A percentile compares a stretch with the other conserved stretches of the same genome.
Evolutionary conservation across 306 rosid species (phyloP).

Genomic region (Dalbergia oliveri): DNA sequence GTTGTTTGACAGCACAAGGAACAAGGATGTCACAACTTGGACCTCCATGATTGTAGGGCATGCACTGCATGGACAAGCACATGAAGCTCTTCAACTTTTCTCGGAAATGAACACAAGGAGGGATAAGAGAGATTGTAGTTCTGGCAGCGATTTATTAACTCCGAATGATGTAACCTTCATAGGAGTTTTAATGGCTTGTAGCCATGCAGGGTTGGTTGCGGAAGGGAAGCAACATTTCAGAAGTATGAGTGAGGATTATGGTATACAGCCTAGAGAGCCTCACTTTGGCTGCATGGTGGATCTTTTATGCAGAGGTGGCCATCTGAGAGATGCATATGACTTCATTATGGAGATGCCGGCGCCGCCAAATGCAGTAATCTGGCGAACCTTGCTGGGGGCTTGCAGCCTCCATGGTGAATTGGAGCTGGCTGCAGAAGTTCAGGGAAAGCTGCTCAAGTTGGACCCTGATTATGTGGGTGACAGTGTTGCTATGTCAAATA

Average conservation of each 20-base stretch:
- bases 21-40: conserved; percentile 72
- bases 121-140: conserved; percentile 18
- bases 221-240: conserved; percentile 65
- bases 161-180: conserved; percentile 68
- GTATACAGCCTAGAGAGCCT: conserved; percentile 62
- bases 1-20: conserved; percentile 58
- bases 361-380: conserved; percentile 54
- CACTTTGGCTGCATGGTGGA: conserved; percentile 78
- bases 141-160: conserved; percentile 17
- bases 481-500: conserved; percentile 68
- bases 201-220: conserved; percentile 73
- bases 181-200: conserved; percentile 81
- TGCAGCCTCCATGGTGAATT: conserved; percentile 62
- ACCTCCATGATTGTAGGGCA: conserved; percentile 77
- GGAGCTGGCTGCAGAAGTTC: conserved; percentile 57
- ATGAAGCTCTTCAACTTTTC: conserved; percentile 52
- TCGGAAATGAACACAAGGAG: conserved; percentile 35
- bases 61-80: conserved; percentile 65
- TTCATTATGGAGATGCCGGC: conserved; percentile 57
- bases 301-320: conserved; percentile 69
- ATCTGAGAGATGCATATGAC: conserved; percentile 59
- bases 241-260: conserved; percentile 62
- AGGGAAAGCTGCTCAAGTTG: conserved; percentile 52
- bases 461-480: conserved; percentile 67
- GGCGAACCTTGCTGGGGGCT: conserved; percentile 70